Percentiles rank a stretch among this genome's conserved stretches.
phyloP scores from a whole-genome alignment of 2,329 filamentous ascomycete genomes.

The Didymella segeticola region DNA sequence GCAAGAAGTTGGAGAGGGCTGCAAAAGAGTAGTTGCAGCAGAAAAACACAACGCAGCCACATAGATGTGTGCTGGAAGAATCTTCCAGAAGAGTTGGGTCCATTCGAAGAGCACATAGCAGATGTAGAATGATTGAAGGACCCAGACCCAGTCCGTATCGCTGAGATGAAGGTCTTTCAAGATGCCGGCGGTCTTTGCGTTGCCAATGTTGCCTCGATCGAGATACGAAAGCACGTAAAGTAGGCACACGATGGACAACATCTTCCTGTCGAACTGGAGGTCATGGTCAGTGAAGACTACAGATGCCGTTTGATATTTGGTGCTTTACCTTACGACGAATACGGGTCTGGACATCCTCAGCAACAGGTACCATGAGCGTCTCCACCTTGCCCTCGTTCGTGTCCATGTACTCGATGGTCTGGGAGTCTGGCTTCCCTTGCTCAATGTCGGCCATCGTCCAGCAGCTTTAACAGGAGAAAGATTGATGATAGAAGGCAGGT shows the following conservation, averaged over 20 bases:
- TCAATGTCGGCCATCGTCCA: not conserved
- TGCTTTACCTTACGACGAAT: not conserved
- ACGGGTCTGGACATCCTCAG: not conserved
- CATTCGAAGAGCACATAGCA: constrained; percentile 30
- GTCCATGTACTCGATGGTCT: not conserved
- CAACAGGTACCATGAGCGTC: not conserved
- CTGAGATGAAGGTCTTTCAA: constrained; percentile 55
- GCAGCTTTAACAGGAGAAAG: not conserved
- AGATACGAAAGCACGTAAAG: constrained; percentile 36
- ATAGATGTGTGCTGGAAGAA: constrained; percentile 46
- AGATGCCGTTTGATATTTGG: not conserved
- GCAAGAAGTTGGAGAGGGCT: not conserved
- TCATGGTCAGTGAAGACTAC: not conserved
- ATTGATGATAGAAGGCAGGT: too few relatives aligned
- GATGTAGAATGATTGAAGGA: constrained; percentile 50
- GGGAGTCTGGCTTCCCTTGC: not conserved
- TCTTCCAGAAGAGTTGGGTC: constrained; percentile 51
- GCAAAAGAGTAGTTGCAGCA: constrained; percentile 3
- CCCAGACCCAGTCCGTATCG: constrained; percentile 19
- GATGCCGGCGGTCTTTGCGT: constrained; percentile 67
- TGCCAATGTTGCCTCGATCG: constrained; percentile 55
- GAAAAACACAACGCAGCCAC: constrained; percentile 34
- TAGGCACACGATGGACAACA: not conserved
- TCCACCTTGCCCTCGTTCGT: not conserved
- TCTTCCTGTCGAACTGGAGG: not conserved